Conservation (phyloP, 495 filamentous ascomycete species). For the Parachaetomium inaequale region DNA sequence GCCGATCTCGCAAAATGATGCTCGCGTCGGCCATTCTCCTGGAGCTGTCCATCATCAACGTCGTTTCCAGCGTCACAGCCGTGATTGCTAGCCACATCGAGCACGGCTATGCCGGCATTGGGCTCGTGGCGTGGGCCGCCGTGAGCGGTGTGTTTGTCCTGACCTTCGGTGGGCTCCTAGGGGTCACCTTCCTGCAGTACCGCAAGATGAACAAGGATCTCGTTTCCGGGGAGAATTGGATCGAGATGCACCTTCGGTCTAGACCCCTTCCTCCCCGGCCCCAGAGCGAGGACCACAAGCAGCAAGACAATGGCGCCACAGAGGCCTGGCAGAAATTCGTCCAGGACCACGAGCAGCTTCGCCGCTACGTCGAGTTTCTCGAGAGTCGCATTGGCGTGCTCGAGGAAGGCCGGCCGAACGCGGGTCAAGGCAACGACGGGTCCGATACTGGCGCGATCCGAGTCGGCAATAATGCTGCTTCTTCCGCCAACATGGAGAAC, state of each 20-base stretch:
- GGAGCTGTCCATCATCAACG: constrained; percentile 13
- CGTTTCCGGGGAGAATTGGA: constrained; percentile 19
- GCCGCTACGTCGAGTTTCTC: constrained; percentile 24
- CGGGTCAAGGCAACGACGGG: background rate
- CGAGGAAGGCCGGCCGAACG: constrained; percentile 1
- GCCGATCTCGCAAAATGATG: constrained; percentile 1
- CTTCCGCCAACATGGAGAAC: background rate
- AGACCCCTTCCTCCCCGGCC: constrained; percentile 19
- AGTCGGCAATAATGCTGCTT: background rate
- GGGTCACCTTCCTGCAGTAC: background rate
- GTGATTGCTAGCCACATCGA: background rate
- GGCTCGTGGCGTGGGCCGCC: constrained; percentile 7
- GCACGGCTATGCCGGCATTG: background rate
- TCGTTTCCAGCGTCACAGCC: constrained; percentile 20
- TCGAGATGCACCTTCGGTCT: constrained; percentile 22
- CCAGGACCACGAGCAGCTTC: constrained; percentile 16
- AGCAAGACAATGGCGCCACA: constrained; percentile 7
- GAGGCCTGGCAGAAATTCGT: constrained; percentile 20
- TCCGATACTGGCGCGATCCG: background rate
- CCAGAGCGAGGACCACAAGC: background rate
- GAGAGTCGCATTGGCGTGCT: constrained; percentile 20
- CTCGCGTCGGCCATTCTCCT: constrained; percentile 13
- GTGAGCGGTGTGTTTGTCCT: constrained; percentile 15
- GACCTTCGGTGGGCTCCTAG: constrained; percentile 5
- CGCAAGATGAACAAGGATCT: constrained; percentile 4